Conservation (phyloP, 139 green algal species). For the Picochlorum sp. region DNA sequence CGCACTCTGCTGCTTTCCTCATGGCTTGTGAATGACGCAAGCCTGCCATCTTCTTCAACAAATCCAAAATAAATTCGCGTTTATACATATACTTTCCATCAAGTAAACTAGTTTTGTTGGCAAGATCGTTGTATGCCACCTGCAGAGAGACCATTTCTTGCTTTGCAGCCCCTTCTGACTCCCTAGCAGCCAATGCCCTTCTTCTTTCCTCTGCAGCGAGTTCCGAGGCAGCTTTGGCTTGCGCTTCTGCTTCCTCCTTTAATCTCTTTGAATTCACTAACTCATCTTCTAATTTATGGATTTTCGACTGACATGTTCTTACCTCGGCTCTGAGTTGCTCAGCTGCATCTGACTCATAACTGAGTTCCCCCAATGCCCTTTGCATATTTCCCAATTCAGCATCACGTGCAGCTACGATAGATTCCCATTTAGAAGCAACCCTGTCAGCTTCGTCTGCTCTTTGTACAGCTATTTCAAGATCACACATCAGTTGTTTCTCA, state of each 20-base stretch:
- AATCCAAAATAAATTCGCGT: neutral
- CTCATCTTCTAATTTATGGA: constrained; percentile 7
- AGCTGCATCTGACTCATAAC: constrained; percentile 28
- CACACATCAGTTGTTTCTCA: neutral
- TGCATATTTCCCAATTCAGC: constrained; percentile 33
- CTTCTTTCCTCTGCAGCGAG: constrained; percentile 2
- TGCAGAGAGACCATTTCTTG: constrained; percentile 1
- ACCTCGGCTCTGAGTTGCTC: constrained; percentile 11
- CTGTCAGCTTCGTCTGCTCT: neutral
- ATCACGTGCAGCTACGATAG: constrained; percentile 2
- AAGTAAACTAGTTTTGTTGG: neutral
- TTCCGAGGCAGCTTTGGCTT: constrained; percentile 1
- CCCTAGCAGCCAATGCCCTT: neutral
- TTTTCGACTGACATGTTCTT: constrained; percentile 12
- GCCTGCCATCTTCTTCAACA: neutral
- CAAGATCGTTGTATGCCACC: neutral
- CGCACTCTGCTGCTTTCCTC: neutral
- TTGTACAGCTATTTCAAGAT: constrained; percentile 1
- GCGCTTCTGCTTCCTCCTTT: neutral
- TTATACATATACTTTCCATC: neutral
- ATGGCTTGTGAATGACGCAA: neutral
- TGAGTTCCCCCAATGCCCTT: constrained; percentile 18
- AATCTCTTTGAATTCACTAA: constrained; percentile 4
- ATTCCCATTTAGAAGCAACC: neutral
- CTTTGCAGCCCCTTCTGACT: neutral